phyloP scores from a whole-genome alignment of 768 basidiomycete species.

The Rhodosporidiobolus sp. region DNA sequence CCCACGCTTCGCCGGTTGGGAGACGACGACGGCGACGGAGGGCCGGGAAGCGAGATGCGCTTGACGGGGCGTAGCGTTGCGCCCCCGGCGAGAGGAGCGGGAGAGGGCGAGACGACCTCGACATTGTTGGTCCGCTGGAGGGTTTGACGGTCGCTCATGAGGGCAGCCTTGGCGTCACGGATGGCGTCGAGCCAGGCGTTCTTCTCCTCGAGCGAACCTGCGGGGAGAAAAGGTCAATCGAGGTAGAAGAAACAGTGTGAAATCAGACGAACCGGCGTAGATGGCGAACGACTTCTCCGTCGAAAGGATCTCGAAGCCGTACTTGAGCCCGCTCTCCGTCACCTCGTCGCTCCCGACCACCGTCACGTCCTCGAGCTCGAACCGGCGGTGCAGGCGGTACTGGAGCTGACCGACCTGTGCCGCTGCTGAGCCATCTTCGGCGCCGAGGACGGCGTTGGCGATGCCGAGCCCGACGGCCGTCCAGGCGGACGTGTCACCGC shows the following conservation, averaged over 20 bases:
- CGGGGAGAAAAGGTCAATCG: too few relatives aligned
- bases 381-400: constrained; percentile 35
- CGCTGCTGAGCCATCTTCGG: not conserved
- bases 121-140: constrained; percentile 40
- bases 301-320: constrained; percentile 43
- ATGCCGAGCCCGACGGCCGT: not conserved
- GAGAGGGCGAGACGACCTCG: not conserved
- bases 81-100: not conserved
- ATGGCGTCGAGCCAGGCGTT: constrained; percentile 45
- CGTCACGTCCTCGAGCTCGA: constrained; percentile 46
- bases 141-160: constrained; percentile 42
- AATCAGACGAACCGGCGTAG: constrained; percentile 38
- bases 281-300: constrained; percentile 44
- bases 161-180: constrained; percentile 42
- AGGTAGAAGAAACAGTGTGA: not conserved
- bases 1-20: not conserved
- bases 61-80: not conserved
- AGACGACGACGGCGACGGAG: not conserved
- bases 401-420: not conserved
- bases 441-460: not conserved
- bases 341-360: constrained; percentile 39
- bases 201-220: constrained; percentile 38
- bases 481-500: not conserved
- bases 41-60: constrained; percentile 8
- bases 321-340: not conserved